Base-by-base conservation (phyloP, 345 rosid genomes). In the Leavenworthia alabamica region DNA sequence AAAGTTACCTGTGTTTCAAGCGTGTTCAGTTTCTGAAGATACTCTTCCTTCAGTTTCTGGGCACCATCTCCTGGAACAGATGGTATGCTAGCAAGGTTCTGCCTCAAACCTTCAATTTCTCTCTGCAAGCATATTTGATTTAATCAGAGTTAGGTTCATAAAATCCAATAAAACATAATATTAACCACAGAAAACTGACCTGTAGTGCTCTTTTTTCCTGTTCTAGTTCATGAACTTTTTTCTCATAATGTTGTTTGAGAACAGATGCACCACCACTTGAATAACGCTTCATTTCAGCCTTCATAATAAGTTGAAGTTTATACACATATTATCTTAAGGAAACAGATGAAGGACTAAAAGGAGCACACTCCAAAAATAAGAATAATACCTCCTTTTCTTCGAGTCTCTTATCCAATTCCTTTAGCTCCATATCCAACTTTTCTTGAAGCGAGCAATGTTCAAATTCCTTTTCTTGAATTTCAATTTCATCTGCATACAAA, bases 241-340 rank as follows among this genome's bases (percentile, higher is more conserved):
- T 93, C 77, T 89, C 99, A 50, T 84, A 93, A 70, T 93, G 99
- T 74, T 85, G 91, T 77, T 81, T 89, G 60, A 93, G 81, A 77
- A 85, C 86, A 58, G 95, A 89, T 63, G 91, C 81, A 52, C 91
- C 97, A 64, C 46, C 77, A 78, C 67, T 73, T 31, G 86, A 14
- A 62, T 81, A 84, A 14, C 73, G 79, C 78, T 87, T 89, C 99
- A 93, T 93, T 79, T 89, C 99, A 78, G 95, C 99, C 99, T 93
- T 75, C 64, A 77, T 52, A 46, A 65, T 49, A 16, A 46, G 28
- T 9, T 41, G 13, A 33, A 35, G 54, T 41, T 26, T 17, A 17
- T 17, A 45, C 3, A 4, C 43, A 52, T 33, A 32, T 26, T 59
- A 29, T 31, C 47, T 22, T 16, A 20, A n/a, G 31, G 39, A 32